Conservation (phyloP, 345 rosid genomes). For the Gossypium australe region DNA sequence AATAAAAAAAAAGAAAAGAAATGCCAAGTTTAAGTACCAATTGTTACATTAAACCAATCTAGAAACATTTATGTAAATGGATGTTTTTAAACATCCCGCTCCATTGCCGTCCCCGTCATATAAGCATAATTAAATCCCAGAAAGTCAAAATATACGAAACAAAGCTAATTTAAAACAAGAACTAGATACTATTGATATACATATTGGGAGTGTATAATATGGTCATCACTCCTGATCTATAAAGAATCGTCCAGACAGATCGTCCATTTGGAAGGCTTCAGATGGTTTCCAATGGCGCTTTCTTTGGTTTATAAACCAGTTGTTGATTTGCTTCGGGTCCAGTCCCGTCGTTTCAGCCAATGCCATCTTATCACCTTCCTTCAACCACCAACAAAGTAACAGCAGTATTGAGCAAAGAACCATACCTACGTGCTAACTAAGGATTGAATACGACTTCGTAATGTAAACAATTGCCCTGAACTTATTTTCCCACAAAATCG, state of each 20-base stretch:
- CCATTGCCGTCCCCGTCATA: too few species aligned
- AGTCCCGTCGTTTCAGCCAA: conserved; percentile 69
- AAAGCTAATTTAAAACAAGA: neutral
- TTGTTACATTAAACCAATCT: too few species aligned
- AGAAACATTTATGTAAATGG: too few species aligned
- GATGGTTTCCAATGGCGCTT: conserved; percentile 86
- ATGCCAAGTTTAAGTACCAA: too few species aligned
- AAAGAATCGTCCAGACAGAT: conserved; percentile 46
- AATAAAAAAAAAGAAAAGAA: too few species aligned
- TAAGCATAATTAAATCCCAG: neutral
- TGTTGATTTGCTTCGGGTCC: conserved; percentile 83
- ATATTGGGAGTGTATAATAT: conserved; percentile 13
- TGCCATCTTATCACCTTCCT: conserved; percentile 68
- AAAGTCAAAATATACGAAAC: too few species aligned
- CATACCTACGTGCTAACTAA: too few species aligned
- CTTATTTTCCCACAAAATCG: too few species aligned
- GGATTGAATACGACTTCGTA: too few species aligned
- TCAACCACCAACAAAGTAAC: neutral
- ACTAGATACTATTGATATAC: neutral
- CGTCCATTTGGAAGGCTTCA: conserved; percentile 63
- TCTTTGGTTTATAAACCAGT: conserved; percentile 88
- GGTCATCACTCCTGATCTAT: conserved; percentile 35
- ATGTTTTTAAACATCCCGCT: too few species aligned
- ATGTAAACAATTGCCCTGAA: too few species aligned
- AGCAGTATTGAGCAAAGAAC: too few species aligned